Base-by-base conservation (phyloP, 2,329 filamentous ascomycete genomes). In the Herpotrichia juniperi region DNA sequence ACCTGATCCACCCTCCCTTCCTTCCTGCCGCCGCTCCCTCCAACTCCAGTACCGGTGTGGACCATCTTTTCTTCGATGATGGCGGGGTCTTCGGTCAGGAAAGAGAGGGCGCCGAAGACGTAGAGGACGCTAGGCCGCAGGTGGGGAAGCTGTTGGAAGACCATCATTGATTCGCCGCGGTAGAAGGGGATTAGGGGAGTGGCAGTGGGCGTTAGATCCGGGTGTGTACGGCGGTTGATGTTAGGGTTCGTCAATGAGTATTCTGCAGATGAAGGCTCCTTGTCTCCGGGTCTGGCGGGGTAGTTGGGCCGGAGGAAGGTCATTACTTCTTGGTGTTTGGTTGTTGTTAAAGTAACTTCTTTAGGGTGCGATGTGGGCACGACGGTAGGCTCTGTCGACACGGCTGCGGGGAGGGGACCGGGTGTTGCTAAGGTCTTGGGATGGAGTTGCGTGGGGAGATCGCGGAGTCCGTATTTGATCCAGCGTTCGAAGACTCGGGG, bases 301-400 rank as follows among this genome's bases (percentile, higher is more conserved):
- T 81, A 84, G 52, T 83, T 83, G 0, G 86, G 83, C 0, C 89
- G 83, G 57, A 90, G 75, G 69, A 88, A 94, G 1, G 87, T 91
- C 66, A 91, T 87, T 50, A 94, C 89, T 77, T 96, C 91, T 68
- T 96, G 91, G 71, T 96, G 89, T 64, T 93, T 91, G 0, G 91
- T 88, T 0, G 93, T 97, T 1, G 84, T 83, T 2, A 94, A 80
- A 0, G 91, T 93, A 1, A 92, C 87, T 28, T 80, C 75, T 14
- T 75, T 73, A 22, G 56, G 64, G 51, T 63, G 69, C 54, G 46
- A 61, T 49, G 22, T 53, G 32, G 48, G 68, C 46, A 48, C 61
- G 21, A 57, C 17, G 7, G 64, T 66, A 17, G 66, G 61, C 35
- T 68, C 61, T 17, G 48, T 39, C 11, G 57, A 57, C n/a, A 62